These are phyloP conservation scores for Phylloporus rhodoxanthus DNA, from an alignment of 768 basidiomycete genomes.

Conservation along the genomic window DNA sequence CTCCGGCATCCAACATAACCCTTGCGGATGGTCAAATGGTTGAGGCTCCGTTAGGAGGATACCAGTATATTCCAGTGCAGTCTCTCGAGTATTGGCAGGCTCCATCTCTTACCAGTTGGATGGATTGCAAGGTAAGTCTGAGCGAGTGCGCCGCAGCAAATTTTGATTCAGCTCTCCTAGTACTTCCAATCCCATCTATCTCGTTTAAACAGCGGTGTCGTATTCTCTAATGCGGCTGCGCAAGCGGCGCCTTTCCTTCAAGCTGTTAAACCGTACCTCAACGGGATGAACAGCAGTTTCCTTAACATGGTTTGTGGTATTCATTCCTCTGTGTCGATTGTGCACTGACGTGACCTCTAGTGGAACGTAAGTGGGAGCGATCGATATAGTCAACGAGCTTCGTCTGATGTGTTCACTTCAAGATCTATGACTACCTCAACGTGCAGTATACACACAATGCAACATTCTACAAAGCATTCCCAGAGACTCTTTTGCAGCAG, in stretches of 20 bases:
- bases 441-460: conserved; percentile 74
- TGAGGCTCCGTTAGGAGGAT: conserved; percentile 71
- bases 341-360: conserved; percentile 33
- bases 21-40: conserved; percentile 73
- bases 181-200: conserved; percentile 24
- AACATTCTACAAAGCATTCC: conserved; percentile 67
- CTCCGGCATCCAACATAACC: conserved; percentile 51
- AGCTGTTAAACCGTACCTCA: conserved; percentile 58
- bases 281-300: conserved; percentile 55
- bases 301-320: conserved; percentile 55
- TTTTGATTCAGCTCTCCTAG: conserved; percentile 5
- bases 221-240: conserved; percentile 53
- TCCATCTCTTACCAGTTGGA: conserved; percentile 78
- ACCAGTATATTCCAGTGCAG: conserved; percentile 69
- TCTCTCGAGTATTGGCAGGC: conserved; percentile 51
- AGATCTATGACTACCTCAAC: conserved; percentile 77
- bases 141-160: neutral
- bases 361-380: conserved; percentile 57
- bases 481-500: conserved; percentile 63
- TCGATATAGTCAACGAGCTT: neutral
- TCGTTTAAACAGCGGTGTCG: conserved; percentile 18
- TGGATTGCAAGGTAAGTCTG: conserved; percentile 43
- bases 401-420: conserved; percentile 1
- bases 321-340: neutral
- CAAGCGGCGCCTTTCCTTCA: conserved; percentile 62